These are phyloP conservation scores for Candida cerambycidarum DNA, from an alignment of 805 yeast species.

Conservation along the genomic window DNA sequence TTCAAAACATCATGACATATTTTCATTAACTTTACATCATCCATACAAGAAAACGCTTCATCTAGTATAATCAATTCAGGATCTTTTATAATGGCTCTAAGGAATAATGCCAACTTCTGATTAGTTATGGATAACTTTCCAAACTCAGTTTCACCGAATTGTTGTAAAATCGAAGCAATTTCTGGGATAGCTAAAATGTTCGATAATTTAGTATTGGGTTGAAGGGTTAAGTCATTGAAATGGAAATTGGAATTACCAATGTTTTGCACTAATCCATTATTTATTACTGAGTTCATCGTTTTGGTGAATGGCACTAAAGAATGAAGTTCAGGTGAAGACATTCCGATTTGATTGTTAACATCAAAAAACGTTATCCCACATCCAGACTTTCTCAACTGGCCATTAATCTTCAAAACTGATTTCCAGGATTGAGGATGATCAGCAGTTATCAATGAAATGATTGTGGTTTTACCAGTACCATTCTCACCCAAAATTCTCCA, in stretches of 20 bases:
- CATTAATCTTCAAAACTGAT: constrained; percentile 59
- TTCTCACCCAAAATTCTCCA: constrained; percentile 91
- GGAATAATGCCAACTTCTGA: constrained; percentile 74
- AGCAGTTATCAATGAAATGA: constrained; percentile 79
- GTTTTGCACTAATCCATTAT: constrained; percentile 62
- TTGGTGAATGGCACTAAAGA: constrained; percentile 68
- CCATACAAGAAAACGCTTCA: constrained; percentile 93
- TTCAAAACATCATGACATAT: constrained; percentile 33
- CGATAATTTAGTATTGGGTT: constrained; percentile 11
- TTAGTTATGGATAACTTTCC: constrained; percentile 60
- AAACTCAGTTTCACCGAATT: constrained; percentile 43
- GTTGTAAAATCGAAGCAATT: constrained; percentile 29
- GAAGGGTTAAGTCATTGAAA: constrained; percentile 21
- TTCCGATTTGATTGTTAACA: constrained; percentile 76
- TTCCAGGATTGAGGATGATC: constrained; percentile 98
- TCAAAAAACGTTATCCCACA: constrained; percentile 69
- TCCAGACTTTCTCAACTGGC: constrained; percentile 72
- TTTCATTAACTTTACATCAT: constrained; percentile 44
- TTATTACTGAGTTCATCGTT: constrained; percentile 55
- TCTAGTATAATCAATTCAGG: constrained; percentile 83
- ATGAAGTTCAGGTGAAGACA: constrained; percentile 90
- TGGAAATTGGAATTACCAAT: constrained; percentile 62
- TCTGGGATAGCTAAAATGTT: constrained; percentile 14
- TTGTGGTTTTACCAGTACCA: constrained; percentile 92
- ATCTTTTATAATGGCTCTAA: constrained; percentile 73